Percentiles rank a stretch among this genome's conserved stretches.
phyloP scores from a whole-genome alignment of 495 filamentous ascomycete genomes.

The Xylaria flabelliformis region DNA sequence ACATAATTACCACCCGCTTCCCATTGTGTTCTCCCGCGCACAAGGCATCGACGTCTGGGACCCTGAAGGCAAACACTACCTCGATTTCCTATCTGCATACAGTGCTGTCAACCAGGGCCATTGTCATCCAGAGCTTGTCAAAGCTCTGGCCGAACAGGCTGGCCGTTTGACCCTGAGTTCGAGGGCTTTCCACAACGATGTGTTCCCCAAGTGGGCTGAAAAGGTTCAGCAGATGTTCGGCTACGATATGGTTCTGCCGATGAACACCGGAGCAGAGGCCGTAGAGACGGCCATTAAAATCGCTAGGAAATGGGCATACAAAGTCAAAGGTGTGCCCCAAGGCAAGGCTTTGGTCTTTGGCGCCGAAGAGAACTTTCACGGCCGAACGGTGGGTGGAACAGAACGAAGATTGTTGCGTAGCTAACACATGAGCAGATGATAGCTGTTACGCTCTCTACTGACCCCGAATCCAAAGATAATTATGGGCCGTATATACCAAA shows the following conservation, averaged over 20 bases:
- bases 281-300: slow-evolving; percentile 98
- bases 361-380: slow-evolving; percentile 94
- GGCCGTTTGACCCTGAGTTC: slow-evolving; percentile 90
- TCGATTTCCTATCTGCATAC: slow-evolving; percentile 98
- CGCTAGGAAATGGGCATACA: slow-evolving; percentile 98
- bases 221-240: slow-evolving; percentile 86
- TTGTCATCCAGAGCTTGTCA: slow-evolving; percentile 94
- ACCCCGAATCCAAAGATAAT: slow-evolving; percentile 94
- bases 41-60: slow-evolving; percentile 92
- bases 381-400: slow-evolving; percentile 76
- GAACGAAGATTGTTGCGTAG: slow-evolving; percentile 14
- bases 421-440: slow-evolving; percentile 70
- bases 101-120: slow-evolving; percentile 98
- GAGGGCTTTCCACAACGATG: slow-evolving; percentile 98
- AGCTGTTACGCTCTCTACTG: slow-evolving; percentile 91
- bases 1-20: slow-evolving; percentile 98
- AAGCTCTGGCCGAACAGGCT: slow-evolving; percentile 88
- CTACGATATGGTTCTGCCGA: slow-evolving; percentile 98
- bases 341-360: slow-evolving; percentile 85
- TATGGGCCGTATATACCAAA: slow-evolving; percentile 95
- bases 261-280: slow-evolving; percentile 99
- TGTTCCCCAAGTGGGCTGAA: slow-evolving; percentile 95
- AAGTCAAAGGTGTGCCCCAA: slow-evolving; percentile 87
- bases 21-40: slow-evolving; percentile 85
- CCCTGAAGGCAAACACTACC: slow-evolving; percentile 94